Evolutionary conservation across 805 yeast species (phyloP).

Genomic region (Candida arabinofermentans): DNA sequence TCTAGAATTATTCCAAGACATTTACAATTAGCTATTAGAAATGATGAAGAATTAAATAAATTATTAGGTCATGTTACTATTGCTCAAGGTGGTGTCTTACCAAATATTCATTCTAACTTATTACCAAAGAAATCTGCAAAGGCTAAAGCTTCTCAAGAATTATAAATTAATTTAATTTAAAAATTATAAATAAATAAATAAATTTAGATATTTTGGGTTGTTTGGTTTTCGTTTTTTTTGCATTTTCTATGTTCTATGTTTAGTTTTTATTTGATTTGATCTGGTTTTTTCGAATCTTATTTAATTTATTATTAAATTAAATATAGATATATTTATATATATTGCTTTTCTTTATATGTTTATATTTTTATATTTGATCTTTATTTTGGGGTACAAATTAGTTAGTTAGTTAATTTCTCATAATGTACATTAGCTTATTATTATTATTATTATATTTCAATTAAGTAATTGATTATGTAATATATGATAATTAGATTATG

Average conservation of each 20-base stretch:
- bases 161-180: conserved; percentile 32
- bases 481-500: not conserved
- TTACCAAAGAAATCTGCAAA: conserved; percentile 59
- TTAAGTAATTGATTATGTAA: not conserved
- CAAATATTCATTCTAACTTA: conserved; percentile 92
- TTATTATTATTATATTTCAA: not conserved
- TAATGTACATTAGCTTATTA: conserved; percentile 24
- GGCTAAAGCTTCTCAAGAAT: conserved; percentile 55
- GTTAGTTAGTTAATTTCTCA: conserved; percentile 6
- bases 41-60: conserved; percentile 97
- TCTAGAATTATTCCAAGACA: conserved; percentile 99
- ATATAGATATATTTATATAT: no score
- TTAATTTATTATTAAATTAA: conserved; percentile 9
- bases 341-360: no score
- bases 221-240: conserved; percentile 5
- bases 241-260: no score
- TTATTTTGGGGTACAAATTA: conserved; percentile 5
- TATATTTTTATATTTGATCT: not conserved
- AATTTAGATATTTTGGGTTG: conserved; percentile 2
- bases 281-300: conserved; percentile 8
- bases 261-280: no score
- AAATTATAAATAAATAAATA: no score
- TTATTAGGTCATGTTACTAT: conserved; percentile 89
- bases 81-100: conserved; percentile 99
- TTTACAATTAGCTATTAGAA: conserved; percentile 97